phyloP scores from a whole-genome alignment of 805 yeast species.

The Ogataea chonburiensis region DNA sequence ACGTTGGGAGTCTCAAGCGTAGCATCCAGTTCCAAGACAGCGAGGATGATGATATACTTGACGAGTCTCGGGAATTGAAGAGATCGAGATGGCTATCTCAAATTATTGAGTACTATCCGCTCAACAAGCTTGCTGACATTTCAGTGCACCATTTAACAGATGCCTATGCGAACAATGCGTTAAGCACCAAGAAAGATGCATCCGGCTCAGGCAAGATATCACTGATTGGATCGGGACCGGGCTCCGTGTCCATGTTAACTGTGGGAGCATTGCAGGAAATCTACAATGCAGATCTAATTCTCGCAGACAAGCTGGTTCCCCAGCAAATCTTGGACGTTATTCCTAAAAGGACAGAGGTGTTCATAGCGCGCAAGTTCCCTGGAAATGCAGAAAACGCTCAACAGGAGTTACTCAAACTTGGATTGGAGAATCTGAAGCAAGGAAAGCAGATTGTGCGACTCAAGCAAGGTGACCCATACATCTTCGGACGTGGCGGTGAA shows the following conservation, averaged over 20 bases:
- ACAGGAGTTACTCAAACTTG: constrained; percentile 72
- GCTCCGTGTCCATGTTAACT: constrained; percentile 77
- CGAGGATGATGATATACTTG: constrained; percentile 34
- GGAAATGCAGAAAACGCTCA: constrained; percentile 96
- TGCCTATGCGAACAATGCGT: constrained; percentile 12
- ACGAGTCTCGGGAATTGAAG: constrained; percentile 50
- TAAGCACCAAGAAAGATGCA: not conserved
- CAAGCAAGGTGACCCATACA: constrained; percentile 96
- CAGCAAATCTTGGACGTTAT: constrained; percentile 78
- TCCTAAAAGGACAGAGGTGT: constrained; percentile 71
- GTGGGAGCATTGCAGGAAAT: constrained; percentile 83
- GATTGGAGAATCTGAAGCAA: constrained; percentile 56
- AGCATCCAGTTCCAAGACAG: constrained; percentile 54
- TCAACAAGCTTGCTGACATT: constrained; percentile 57
- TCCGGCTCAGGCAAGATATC: constrained; percentile 56
- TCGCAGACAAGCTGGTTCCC: constrained; percentile 93
- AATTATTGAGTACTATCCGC: constrained; percentile 86
- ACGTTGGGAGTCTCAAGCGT: constrained; percentile 65
- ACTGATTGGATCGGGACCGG: constrained; percentile 95
- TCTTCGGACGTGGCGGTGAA: constrained; percentile 96
- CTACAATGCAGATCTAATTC: constrained; percentile 73
- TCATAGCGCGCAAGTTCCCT: constrained; percentile 91
- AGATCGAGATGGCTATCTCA: constrained; percentile 85
- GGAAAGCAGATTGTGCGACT: constrained; percentile 84
- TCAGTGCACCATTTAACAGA: constrained; percentile 56